Percentiles rank a stretch among this genome's conserved stretches.
Evolutionary conservation across 2,329 filamentous ascomycete species (phyloP).

Genomic region (Parascedosporium putredinis): DNA sequence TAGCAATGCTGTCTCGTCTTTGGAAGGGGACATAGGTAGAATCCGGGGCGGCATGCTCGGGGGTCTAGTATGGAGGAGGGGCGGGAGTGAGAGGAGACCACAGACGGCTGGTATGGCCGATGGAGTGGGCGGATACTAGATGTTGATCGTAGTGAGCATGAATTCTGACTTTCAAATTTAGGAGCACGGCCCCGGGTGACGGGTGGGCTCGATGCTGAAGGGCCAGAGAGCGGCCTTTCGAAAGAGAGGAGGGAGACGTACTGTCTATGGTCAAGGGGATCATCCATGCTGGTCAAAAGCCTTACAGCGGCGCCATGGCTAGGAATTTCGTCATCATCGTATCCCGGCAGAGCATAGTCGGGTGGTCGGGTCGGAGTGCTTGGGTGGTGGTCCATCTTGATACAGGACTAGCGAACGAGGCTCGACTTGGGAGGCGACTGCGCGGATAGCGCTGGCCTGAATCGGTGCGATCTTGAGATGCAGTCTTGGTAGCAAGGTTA

Average conservation of each 20-base stretch:
- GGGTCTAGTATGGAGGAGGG: conserved; percentile 45
- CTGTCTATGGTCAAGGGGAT: conserved; percentile 37
- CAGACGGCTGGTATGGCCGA: conserved; percentile 42
- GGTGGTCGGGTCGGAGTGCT: conserved; percentile 36
- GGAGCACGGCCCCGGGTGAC: too few relatives aligned
- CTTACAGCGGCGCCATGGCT: conserved; percentile 40
- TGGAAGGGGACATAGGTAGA: conserved; percentile 51
- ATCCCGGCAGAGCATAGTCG: conserved; percentile 45
- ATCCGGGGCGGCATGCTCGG: conserved; percentile 53
- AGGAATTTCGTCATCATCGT: conserved; percentile 39
- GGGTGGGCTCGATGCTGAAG: too few relatives aligned
- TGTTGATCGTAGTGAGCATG: conserved; percentile 1
- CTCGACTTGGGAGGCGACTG: too few relatives aligned
- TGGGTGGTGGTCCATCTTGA: conserved; percentile 7
- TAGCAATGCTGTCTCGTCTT: conserved; percentile 25
- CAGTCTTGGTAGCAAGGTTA: too few relatives aligned
- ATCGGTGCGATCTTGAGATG: too few relatives aligned
- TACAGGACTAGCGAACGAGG: too few relatives aligned
- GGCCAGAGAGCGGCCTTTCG: conserved; percentile 39
- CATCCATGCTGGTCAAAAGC: conserved; percentile 53
- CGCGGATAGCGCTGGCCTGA: too few relatives aligned
- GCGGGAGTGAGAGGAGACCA: conserved; percentile 34
- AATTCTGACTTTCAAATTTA: not conserved
- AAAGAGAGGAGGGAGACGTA: conserved; percentile 40
- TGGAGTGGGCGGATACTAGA: conserved; percentile 33